Conservation (phyloP, 2,329 filamentous ascomycete species). For the Hypoxylon rubiginosum region DNA sequence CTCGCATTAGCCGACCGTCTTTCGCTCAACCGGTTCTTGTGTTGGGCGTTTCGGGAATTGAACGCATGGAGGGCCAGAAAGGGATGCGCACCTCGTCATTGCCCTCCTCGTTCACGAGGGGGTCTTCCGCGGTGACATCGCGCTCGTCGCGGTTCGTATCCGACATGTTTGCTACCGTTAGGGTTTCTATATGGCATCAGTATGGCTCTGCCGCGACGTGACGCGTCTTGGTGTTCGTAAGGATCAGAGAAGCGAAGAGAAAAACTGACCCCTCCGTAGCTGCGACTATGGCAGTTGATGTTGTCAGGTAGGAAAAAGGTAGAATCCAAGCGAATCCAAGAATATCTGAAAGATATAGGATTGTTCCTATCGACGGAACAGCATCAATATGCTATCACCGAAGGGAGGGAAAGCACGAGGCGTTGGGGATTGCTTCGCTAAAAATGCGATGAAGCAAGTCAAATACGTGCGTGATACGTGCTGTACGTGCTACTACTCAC, state of each 20-base stretch:
- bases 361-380: neutral
- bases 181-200: slow-evolving; percentile 12
- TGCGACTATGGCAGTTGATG: neutral
- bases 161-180: slow-evolving; percentile 43
- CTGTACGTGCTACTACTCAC: neutral
- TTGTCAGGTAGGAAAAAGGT: neutral
- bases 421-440: neutral
- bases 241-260: slow-evolving; percentile 6
- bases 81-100: slow-evolving; percentile 62
- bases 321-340: slow-evolving; percentile 2
- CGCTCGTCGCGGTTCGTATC: slow-evolving; percentile 47
- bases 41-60: slow-evolving; percentile 23
- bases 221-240: neutral
- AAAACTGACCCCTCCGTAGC: slow-evolving; percentile 3
- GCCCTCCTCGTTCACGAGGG: slow-evolving; percentile 57
- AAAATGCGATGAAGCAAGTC: slow-evolving; percentile 21
- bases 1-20: slow-evolving; percentile 43
- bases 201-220: neutral
- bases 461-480: slow-evolving; percentile 20
- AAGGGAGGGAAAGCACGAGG: neutral
- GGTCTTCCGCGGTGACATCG: slow-evolving; percentile 49
- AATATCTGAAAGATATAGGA: neutral
- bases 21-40: slow-evolving; percentile 18
- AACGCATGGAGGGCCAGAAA: slow-evolving; percentile 31
- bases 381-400: neutral